Evolutionary conservation across 331 rosid genomes (phyloP), one percentile per base, ranked within the genome.

Genomic region (Rosa hybrid): DNA sequence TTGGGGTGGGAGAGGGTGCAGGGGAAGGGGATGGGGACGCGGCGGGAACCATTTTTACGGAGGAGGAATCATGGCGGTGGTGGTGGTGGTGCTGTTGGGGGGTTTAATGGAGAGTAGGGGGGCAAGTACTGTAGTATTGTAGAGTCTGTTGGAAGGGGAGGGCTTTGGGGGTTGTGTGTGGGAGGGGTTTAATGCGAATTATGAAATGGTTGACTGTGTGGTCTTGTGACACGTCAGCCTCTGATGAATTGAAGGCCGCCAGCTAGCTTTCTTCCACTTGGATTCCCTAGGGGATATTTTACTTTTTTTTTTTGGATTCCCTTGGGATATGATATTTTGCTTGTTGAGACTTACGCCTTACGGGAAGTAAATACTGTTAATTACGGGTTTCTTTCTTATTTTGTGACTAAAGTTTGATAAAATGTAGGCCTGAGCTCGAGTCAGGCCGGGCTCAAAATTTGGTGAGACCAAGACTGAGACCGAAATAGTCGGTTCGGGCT

Each of bases 211-310:
- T 83, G 85, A 85, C 85, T 78, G 82, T 11, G 20, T 50, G 42
- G 78, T 60, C 79, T 8, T 63, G 8, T 49, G 83, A 82, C 89
- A 83, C 89, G 87, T 88, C 83, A 83, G 82, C 49, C 14, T 81
- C 68, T 56, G 12, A n/a, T 53, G 82, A 74, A 84, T 80, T 82
- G 82, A 87, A 77, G 72, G 84, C 76, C 25, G 68, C 59, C 72
- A 48, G 49, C 71, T 53, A 16, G 68, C 76, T 62, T 60, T n/a
- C 64, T 65, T 68, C 14, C 21, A 4, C 18, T 16, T 16, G 60
- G 60, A 7, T 11, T 21, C 13, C 34, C 27, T 53, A 14, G 1
- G 20, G 59, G 59, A 53, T 53, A 17, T 57, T 57, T 18, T 54
- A 18, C 21, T 6, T 3, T 4, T 53, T 17, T 9, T 49, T 49